Conservation (phyloP, 2,329 filamentous ascomycete genomes). For the Alternaria panax region DNA sequence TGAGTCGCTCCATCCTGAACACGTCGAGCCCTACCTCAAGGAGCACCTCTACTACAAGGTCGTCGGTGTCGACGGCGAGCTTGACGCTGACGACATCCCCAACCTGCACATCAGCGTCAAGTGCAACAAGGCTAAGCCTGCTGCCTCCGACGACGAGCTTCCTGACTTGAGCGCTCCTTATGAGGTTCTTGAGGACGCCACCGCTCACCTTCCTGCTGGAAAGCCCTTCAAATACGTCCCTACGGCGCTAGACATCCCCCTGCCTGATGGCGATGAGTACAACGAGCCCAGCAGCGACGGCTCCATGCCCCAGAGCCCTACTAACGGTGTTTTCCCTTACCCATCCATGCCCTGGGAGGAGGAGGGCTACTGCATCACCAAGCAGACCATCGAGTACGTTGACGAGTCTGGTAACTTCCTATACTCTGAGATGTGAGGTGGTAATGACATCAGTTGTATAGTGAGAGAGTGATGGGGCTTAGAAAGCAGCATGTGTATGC, state of each 20-base stretch:
- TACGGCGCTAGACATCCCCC: slow-evolving; percentile 25
- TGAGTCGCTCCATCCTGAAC: slow-evolving; percentile 40
- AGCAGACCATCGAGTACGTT: slow-evolving; percentile 47
- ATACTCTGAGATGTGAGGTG: slow-evolving; percentile 32
- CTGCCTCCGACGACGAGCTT: slow-evolving; percentile 32
- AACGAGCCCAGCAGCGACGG: slow-evolving; percentile 12
- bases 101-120: slow-evolving; percentile 46
- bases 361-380: slow-evolving; percentile 40
- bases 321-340: slow-evolving; percentile 23
- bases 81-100: slow-evolving; percentile 38
- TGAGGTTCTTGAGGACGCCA: slow-evolving; percentile 35
- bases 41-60: slow-evolving; percentile 48
- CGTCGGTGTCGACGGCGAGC: slow-evolving; percentile 41
- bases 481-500: slow-evolving; percentile 1
- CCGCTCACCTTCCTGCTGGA: slow-evolving; percentile 39
- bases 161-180: slow-evolving; percentile 41
- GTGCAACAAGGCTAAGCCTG: slow-evolving; percentile 41
- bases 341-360: slow-evolving; percentile 34
- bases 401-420: slow-evolving; percentile 43
- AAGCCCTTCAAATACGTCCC: slow-evolving; percentile 40
- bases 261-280: slow-evolving; percentile 26
- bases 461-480: not conserved
- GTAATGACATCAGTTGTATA: not conserved
- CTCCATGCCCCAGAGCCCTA: slow-evolving; percentile 10
- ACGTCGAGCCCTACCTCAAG: slow-evolving; percentile 45